phyloP scores from a whole-genome alignment of 176 grass and related monocot genomes.

The Luzula sylvatica region DNA sequence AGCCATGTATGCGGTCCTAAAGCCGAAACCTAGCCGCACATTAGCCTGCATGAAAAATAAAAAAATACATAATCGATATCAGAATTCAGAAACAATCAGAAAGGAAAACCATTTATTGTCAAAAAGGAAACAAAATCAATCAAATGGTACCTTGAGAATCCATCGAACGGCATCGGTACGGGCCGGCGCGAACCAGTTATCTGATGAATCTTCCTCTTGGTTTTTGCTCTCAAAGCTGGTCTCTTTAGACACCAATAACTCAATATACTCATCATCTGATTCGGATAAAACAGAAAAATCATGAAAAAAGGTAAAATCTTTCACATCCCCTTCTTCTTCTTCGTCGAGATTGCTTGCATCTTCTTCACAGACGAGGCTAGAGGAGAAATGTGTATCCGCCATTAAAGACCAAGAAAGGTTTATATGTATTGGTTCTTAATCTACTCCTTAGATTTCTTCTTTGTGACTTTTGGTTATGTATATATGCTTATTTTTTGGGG shows the following conservation, averaged over 20 bases:
- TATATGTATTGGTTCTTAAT: background rate
- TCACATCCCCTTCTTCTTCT: slow-evolving; percentile 15
- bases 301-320: background rate
- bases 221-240: background rate
- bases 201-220: slow-evolving; percentile 1
- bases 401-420: slow-evolving; percentile 10
- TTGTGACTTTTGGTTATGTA: too few species aligned
- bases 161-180: slow-evolving; percentile 51
- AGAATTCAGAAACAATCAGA: background rate
- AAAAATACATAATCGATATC: background rate
- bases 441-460: background rate
- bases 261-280: slow-evolving; percentile 48
- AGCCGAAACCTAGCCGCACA: slow-evolving; percentile 35
- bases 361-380: slow-evolving; percentile 59
- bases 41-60: slow-evolving; percentile 31
- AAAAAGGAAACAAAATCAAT: background rate
- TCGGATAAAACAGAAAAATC: slow-evolving; percentile 25
- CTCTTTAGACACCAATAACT: slow-evolving; percentile 63
- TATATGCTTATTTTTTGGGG: slow-evolving; percentile 8
- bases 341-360: slow-evolving; percentile 33
- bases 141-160: slow-evolving; percentile 45
- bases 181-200: slow-evolving; percentile 30
- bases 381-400: slow-evolving; percentile 23
- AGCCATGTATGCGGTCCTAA: slow-evolving; percentile 66
- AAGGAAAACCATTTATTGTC: background rate